Conservation (phyloP, 371 early-diverging fungal genomes). For the Syncephalastrum racemosum region DNA sequence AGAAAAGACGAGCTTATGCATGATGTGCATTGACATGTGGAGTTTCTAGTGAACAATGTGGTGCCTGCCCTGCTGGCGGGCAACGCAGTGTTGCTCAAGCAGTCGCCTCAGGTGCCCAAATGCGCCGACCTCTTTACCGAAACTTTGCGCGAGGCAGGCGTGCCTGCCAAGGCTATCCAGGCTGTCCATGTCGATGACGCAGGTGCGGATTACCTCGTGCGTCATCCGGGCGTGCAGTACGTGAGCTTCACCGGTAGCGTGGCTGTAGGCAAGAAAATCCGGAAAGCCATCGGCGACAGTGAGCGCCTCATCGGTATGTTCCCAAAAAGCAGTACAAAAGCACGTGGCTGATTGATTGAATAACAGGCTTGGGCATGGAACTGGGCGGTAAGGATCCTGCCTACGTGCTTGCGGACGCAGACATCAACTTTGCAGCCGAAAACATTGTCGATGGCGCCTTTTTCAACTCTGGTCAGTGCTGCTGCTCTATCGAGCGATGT, state of each 20-base stretch:
- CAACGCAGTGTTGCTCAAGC: conserved; percentile 80
- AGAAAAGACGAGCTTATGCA: background rate
- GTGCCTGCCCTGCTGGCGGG: conserved; percentile 80
- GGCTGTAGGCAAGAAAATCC: conserved; percentile 71
- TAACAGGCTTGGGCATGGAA: conserved; percentile 70
- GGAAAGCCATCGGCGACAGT: conserved; percentile 57
- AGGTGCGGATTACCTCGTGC: conserved; percentile 50
- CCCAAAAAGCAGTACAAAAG: conserved; percentile 7
- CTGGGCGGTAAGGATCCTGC: conserved; percentile 90
- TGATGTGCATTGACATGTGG: no score
- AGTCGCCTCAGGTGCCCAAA: conserved; percentile 81
- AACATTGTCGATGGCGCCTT: conserved; percentile 82
- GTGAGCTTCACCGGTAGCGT: conserved; percentile 87
- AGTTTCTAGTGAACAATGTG: conserved; percentile 65
- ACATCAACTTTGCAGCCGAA: conserved; percentile 71
- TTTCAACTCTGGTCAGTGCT: conserved; percentile 86
- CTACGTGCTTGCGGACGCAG: conserved; percentile 76
- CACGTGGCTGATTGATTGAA: background rate
- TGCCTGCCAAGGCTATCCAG: conserved; percentile 73
- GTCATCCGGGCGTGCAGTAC: conserved; percentile 62
- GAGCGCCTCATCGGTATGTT: conserved; percentile 59
- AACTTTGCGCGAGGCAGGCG: conserved; percentile 68
- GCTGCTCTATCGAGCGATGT: conserved; percentile 82
- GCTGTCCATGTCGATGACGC: conserved; percentile 60
- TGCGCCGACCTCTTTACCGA: conserved; percentile 72